Evolutionary conservation across 192 early-diverging fungal genomes (phyloP).

Genomic region (Coemansia sp.): DNA sequence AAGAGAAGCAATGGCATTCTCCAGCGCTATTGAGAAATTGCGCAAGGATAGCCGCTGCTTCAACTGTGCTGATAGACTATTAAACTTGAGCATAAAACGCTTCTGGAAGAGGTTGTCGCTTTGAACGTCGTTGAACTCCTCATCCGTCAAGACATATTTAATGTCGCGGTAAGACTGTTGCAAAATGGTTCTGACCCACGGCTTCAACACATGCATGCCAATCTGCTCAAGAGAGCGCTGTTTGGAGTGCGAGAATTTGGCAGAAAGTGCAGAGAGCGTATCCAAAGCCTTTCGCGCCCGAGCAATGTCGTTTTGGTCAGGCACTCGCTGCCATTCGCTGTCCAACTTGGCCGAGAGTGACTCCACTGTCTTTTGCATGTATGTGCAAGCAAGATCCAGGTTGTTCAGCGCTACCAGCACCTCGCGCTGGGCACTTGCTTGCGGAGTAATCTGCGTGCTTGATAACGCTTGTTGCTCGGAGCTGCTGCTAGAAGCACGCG

Average conservation of each 20-base stretch:
- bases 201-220: conserved; percentile 75
- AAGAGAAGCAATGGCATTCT: conserved; percentile 67
- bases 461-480: not conserved
- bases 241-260: conserved; percentile 57
- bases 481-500: not conserved
- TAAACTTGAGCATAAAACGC: conserved; percentile 74
- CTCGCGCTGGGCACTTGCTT: conserved; percentile 31
- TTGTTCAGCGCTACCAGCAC: conserved; percentile 80
- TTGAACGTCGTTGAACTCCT: conserved; percentile 85
- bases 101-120: conserved; percentile 81
- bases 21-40: conserved; percentile 71
- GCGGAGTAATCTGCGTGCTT: conserved; percentile 4
- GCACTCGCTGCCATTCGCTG: conserved; percentile 46
- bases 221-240: conserved; percentile 74
- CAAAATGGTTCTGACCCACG: conserved; percentile 74
- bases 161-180: conserved; percentile 81
- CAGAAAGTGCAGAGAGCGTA: conserved; percentile 30
- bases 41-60: conserved; percentile 62
- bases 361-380: conserved; percentile 71
- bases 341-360: conserved; percentile 64
- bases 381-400: conserved; percentile 78
- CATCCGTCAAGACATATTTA: conserved; percentile 87
- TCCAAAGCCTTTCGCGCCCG: conserved; percentile 29
- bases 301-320: conserved; percentile 1
- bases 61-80: conserved; percentile 39